Base-by-base conservation (phyloP, 2,329 filamentous ascomycete genomes). In the Fusarium sp. region DNA sequence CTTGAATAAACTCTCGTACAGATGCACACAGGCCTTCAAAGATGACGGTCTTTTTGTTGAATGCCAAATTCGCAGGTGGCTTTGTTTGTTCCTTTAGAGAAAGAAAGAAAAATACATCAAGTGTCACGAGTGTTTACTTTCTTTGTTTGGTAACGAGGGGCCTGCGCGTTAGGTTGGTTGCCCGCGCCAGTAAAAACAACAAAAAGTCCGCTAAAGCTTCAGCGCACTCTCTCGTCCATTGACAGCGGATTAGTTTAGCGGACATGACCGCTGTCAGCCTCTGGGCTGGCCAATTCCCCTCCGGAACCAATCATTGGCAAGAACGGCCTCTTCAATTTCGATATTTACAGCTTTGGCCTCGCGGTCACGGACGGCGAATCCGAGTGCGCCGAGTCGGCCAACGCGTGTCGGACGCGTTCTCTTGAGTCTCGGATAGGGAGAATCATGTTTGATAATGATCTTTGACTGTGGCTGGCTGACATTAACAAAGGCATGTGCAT, bases 61-160 rank as follows among this genome's bases (percentile, higher is more conserved):
- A 16, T 52, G 16, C n/a, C 16, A 10, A 52, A 24, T 52, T 52
- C 29, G 48, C 48, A 52, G 48, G 48, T 29, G 48, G 48, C 48
- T 52, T 52, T 50, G 24, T 27, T 52, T 45, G 37, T 39, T 24
- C 43, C 27, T 13, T 52, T 16, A 29, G 7, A 52, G 24, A 5
- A 52, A n/a, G 24, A 27, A 18, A 52, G n/a, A 29, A 10, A 50
- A 50, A 27, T n/a, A 9, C 24, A 52, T 52, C 48, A 27, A 29
- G 48, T 50, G 45, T 29, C 45, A 50, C 24, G 24, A 27, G 58
- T 76, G 73, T 76, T 76, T 76, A 76, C 73, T 76, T 68, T 68
- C 52, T 63, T 58, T 64, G 67, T 70, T 73, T 73, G 62, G 61
- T 61, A 61, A 61, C 52, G 52, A 50, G 52, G 27, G 52, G 27